phyloP scores from a whole-genome alignment of 2,329 filamentous ascomycete species.

The Aaosphaeria arxii region DNA sequence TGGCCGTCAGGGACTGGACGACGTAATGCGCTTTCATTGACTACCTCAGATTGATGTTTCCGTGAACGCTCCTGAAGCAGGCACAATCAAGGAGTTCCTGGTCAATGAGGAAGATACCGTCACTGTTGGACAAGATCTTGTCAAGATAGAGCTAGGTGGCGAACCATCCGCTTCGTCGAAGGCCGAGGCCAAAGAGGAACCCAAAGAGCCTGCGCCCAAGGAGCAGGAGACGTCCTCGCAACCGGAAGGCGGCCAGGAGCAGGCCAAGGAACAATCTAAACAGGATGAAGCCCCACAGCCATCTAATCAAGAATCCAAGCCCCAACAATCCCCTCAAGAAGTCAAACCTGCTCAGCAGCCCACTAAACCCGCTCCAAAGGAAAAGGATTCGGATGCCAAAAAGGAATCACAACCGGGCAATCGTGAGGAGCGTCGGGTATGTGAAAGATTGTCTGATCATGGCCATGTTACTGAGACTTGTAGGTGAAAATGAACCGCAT shows the following conservation, averaged over 20 bases:
- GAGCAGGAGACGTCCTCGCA: slow-evolving; percentile 57
- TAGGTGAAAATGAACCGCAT: slow-evolving; percentile 99
- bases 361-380: slow-evolving; percentile 28
- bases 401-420: slow-evolving; percentile 56
- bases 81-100: slow-evolving; percentile 86
- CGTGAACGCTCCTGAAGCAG: slow-evolving; percentile 89
- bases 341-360: slow-evolving; percentile 41
- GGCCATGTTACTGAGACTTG: slow-evolving; percentile 4
- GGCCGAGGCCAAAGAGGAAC: slow-evolving; percentile 54
- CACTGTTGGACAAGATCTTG: slow-evolving; percentile 85
- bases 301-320: slow-evolving; percentile 27
- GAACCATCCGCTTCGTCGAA: slow-evolving; percentile 52
- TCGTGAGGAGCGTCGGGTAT: slow-evolving; percentile 83
- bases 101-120: slow-evolving; percentile 95
- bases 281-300: slow-evolving; percentile 31
- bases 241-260: slow-evolving; percentile 49
- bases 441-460: slow-evolving; percentile 40
- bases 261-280: slow-evolving; percentile 30
- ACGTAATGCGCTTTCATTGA: not conserved
- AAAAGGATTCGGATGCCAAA: slow-evolving; percentile 36
- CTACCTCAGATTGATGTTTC: slow-evolving; percentile 82
- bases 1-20: slow-evolving; percentile 5
- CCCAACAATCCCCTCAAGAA: slow-evolving; percentile 36
- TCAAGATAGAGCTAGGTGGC: slow-evolving; percentile 72
- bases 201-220: slow-evolving; percentile 58